Evolutionary conservation across 2,329 filamentous ascomycete genomes (phyloP).

Genomic region (Nemania serpens): DNA sequence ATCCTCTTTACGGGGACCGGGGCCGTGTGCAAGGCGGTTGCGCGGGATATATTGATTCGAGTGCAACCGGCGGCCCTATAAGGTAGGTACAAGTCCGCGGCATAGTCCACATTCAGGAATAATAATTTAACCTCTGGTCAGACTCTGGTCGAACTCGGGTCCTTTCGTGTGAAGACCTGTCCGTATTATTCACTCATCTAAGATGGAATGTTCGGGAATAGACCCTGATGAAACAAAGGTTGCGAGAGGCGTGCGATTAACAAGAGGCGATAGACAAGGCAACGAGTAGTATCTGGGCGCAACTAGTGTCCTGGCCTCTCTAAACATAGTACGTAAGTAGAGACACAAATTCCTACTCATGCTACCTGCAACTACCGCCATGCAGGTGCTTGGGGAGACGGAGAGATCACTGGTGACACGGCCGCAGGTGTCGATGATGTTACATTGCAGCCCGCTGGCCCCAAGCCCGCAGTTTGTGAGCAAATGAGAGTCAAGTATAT

Average conservation of each 20-base stretch:
- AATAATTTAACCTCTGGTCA: constrained; percentile 5
- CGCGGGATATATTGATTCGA: constrained; percentile 5
- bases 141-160: constrained; percentile 6
- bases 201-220: background rate
- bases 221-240: background rate
- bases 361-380: background rate
- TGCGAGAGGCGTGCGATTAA: background rate
- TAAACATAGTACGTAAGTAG: constrained; percentile 15
- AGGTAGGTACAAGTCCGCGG: too few relatives aligned
- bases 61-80: background rate
- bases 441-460: background rate
- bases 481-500: background rate
- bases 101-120: too few relatives aligned
- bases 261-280: background rate
- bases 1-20: background rate
- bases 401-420: background rate
- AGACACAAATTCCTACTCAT: background rate
- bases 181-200: background rate
- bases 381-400: constrained; percentile 12
- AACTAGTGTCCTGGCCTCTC: constrained; percentile 7
- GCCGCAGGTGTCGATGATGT: background rate
- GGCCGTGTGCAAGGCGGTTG: constrained; percentile 4
- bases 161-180: background rate
- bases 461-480: background rate
- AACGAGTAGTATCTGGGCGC: background rate